Conservation (phyloP, 1,284 basidiomycete genomes). For the Ganoderma boninense region DNA sequence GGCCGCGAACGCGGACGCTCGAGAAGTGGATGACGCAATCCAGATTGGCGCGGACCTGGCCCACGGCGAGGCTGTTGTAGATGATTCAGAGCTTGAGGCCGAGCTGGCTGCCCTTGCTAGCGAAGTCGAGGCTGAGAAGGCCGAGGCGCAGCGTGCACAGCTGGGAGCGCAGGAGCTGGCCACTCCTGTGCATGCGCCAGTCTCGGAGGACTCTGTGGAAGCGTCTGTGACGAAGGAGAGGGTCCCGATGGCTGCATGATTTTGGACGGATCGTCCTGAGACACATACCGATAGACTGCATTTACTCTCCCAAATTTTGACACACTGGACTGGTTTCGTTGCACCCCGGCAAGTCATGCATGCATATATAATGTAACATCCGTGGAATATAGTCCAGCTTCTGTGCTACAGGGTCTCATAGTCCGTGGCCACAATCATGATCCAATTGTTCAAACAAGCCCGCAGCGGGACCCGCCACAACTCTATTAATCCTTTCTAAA, state of each 20-base stretch:
- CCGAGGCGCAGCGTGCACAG: conserved; percentile 36
- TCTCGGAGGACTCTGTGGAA: neutral
- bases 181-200: conserved; percentile 15
- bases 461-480: conserved; percentile 18
- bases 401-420: conserved; percentile 23
- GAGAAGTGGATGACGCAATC: conserved; percentile 85
- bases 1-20: conserved; percentile 82
- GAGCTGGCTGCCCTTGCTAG: conserved; percentile 62
- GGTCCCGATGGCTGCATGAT: conserved; percentile 11
- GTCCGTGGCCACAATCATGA: neutral
- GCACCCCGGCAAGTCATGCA: conserved; percentile 21
- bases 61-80: conserved; percentile 55
- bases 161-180: conserved; percentile 17
- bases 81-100: conserved; percentile 69
- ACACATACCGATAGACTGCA: neutral
- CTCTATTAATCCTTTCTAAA: neutral
- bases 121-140: conserved; percentile 54
- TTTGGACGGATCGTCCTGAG: neutral
- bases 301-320: neutral
- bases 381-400: conserved; percentile 20
- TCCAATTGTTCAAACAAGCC: neutral
- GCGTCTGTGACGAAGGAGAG: conserved; percentile 7
- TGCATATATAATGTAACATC: conserved; percentile 21
- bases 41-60: conserved; percentile 69
- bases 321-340: conserved; percentile 9